Conservation (phyloP, 345 rosid species). For the Cardamine chenopodiifolia region DNA sequence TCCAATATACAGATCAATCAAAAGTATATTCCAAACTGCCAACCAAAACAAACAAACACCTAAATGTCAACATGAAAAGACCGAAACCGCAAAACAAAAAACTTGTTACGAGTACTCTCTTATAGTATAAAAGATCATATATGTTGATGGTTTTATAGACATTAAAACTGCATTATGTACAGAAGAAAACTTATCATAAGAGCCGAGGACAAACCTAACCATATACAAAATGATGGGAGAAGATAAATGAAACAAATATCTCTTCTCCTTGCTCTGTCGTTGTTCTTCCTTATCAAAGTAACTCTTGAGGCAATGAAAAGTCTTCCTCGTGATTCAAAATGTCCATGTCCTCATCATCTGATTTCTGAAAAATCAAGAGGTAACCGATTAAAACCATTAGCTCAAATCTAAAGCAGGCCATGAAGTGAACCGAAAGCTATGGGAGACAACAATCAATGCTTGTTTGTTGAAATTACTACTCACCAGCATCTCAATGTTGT, state of each 20-base stretch:
- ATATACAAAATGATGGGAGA: conserved; percentile 21
- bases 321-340: conserved; percentile 88
- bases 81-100: not conserved
- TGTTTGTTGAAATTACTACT: conserved; percentile 3
- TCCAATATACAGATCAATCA: not conserved
- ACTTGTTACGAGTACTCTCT: not conserved
- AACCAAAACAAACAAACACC: conserved; percentile 12
- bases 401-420: not conserved
- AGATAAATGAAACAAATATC: conserved; percentile 4
- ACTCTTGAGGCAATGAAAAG: conserved; percentile 78
- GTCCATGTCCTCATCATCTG: conserved; percentile 86
- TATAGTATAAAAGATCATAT: not conserved
- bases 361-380: conserved; percentile 57
- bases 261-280: conserved; percentile 18
- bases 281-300: conserved; percentile 82
- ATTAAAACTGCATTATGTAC: conserved; percentile 23
- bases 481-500: conserved; percentile 96
- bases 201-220: conserved; percentile 18
- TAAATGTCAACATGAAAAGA: conserved; percentile 11
- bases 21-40: not conserved
- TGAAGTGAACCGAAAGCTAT: not conserved
- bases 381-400: not conserved
- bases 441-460: not conserved
- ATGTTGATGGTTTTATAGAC: conserved; percentile 9
- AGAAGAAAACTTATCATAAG: not conserved